Percentiles rank a stretch among this genome's conserved stretches.
These are phyloP conservation scores for Alternaria postmessia DNA, from an alignment of 2,329 filamentous ascomycete species.

Conservation along the genomic window DNA sequence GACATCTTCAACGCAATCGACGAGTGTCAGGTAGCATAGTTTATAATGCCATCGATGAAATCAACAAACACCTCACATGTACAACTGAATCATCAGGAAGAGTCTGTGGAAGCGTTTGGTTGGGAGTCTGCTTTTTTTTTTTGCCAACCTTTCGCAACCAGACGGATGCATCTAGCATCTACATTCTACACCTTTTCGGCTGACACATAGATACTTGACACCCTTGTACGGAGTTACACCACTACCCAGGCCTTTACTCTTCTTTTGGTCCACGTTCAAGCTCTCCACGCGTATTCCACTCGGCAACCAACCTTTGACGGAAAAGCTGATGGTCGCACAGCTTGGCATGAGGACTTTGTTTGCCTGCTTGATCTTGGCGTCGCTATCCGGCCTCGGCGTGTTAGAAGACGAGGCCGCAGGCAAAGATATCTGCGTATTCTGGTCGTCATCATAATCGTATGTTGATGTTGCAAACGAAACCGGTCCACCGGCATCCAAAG, in stretches of 20 bases:
- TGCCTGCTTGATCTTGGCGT: constrained; percentile 67
- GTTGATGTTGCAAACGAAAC: constrained; percentile 32
- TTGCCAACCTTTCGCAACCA: neutral
- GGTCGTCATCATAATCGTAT: constrained; percentile 46
- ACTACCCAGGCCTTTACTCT: constrained; percentile 84
- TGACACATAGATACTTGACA: constrained; percentile 91
- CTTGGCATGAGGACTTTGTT: constrained; percentile 59
- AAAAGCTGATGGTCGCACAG: constrained; percentile 57
- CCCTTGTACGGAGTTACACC: constrained; percentile 95
- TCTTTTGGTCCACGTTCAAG: constrained; percentile 72
- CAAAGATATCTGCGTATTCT: constrained; percentile 21
- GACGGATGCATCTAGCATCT: constrained; percentile 28
- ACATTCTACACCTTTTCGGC: constrained; percentile 62
- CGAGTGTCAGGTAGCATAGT: neutral
- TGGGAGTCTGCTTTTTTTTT: neutral
- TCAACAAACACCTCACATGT: neutral
- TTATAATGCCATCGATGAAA: neutral
- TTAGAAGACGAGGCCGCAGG: constrained; percentile 6
- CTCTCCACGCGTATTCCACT: constrained; percentile 71
- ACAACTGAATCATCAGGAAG: neutral
- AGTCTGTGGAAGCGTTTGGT: neutral
- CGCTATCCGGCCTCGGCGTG: constrained; percentile 42
- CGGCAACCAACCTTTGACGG: constrained; percentile 69
- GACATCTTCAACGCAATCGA: neutral
- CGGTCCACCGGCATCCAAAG: constrained; percentile 46